Conservation (phyloP, 2,329 filamentous ascomycete genomes). For the Fusarium haematococcum region DNA sequence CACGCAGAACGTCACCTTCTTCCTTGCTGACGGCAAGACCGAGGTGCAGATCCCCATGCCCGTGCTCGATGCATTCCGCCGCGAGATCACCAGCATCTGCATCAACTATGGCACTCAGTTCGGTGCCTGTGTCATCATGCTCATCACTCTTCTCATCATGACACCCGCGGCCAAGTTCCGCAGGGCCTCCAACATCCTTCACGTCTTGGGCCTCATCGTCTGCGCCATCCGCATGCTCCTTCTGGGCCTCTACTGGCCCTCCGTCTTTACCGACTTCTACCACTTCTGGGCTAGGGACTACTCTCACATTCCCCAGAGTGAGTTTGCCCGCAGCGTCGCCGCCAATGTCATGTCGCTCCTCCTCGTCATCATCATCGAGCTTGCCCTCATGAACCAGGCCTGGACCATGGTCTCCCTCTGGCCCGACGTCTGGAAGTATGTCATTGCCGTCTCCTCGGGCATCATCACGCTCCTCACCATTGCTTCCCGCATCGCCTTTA, state of each 20-base stretch:
- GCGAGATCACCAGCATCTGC: slow-evolving; percentile 50
- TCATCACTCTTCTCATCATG: slow-evolving; percentile 74
- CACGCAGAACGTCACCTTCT: slow-evolving; percentile 52
- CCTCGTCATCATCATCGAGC: slow-evolving; percentile 59
- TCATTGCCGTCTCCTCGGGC: slow-evolving; percentile 48
- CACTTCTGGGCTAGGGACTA: slow-evolving; percentile 67
- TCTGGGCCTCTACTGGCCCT: slow-evolving; percentile 69
- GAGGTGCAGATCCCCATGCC: slow-evolving; percentile 48
- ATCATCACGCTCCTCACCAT: slow-evolving; percentile 50
- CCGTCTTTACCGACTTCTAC: slow-evolving; percentile 72
- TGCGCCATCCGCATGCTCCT: slow-evolving; percentile 71
- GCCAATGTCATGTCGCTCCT: slow-evolving; percentile 58
- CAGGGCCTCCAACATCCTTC: slow-evolving; percentile 74
- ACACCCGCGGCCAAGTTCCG: slow-evolving; percentile 74
- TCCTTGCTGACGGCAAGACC: slow-evolving; percentile 48
- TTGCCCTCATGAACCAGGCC: slow-evolving; percentile 63
- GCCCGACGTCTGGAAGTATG: slow-evolving; percentile 51
- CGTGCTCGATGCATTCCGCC: slow-evolving; percentile 49
- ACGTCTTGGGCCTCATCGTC: slow-evolving; percentile 69
- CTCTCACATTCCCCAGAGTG: slow-evolving; percentile 55
- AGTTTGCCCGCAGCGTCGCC: slow-evolving; percentile 53
- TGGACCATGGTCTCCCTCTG: slow-evolving; percentile 65
- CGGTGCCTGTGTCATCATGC: slow-evolving; percentile 73
- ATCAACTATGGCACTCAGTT: slow-evolving; percentile 79
- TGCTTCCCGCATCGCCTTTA: slow-evolving; percentile 49